Conservation (phyloP, 1,139 yeast species). For the Magnusiomyces fungicola region DNA sequence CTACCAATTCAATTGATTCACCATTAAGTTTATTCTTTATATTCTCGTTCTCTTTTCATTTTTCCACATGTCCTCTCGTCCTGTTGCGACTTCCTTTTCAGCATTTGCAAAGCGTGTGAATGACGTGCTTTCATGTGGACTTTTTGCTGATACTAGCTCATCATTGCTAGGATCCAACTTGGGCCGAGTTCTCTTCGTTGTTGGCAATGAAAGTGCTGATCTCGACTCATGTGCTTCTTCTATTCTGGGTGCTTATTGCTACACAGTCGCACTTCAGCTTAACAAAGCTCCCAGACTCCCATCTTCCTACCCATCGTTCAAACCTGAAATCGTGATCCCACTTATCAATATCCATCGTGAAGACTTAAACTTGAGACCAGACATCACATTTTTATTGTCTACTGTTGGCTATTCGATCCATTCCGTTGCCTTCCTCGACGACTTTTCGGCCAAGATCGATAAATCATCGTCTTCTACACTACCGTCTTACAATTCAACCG, state of each 20-base stretch:
- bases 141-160: neutral
- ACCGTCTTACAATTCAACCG: neutral
- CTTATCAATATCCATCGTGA: conserved; percentile 60
- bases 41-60: too few relatives aligned
- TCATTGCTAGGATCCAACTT: neutral
- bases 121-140: neutral
- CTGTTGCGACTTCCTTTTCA: too few relatives aligned
- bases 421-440: conserved; percentile 60
- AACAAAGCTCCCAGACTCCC: conserved; percentile 7
- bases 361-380: conserved; percentile 65
- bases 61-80: too few relatives aligned
- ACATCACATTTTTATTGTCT: conserved; percentile 50
- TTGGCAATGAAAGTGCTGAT: conserved; percentile 84
- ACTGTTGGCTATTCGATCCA: conserved; percentile 43
- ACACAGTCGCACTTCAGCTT: conserved; percentile 17
- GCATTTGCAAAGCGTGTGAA: neutral
- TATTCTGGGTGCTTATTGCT: conserved; percentile 58
- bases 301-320: conserved; percentile 15
- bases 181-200: conserved; percentile 40
- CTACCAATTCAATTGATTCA: too few relatives aligned
- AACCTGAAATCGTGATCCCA: conserved; percentile 41
- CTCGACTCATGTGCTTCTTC: conserved; percentile 81
- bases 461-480: neutral
- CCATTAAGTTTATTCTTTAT: too few relatives aligned
- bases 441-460: conserved; percentile 29